Evolutionary conservation across 23 red algal species (phyloP).

Genomic region (Gracilariopsis chorda): DNA sequence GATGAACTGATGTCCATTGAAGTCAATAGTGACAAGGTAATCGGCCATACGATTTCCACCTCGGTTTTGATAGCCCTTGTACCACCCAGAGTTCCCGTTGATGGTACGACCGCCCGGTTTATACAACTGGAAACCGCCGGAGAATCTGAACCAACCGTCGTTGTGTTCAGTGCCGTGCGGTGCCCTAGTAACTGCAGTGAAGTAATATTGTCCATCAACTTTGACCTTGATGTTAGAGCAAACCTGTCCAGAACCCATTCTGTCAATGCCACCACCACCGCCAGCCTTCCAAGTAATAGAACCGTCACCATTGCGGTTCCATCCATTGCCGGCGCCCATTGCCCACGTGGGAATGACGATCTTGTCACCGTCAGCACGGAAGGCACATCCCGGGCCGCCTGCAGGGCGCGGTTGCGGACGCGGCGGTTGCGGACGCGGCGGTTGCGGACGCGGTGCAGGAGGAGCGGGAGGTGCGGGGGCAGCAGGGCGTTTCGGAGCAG

Average conservation of each 20-base stretch:
- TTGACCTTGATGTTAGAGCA: background rate
- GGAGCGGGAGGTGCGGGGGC: background rate
- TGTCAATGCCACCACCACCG: conserved; percentile 14
- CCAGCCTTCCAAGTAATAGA: background rate
- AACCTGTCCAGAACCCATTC: background rate
- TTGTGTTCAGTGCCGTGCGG: conserved; percentile 21
- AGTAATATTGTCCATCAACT: background rate
- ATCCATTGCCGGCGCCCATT: background rate
- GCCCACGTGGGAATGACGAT: conserved; percentile 30
- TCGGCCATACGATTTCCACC: conserved; percentile 33
- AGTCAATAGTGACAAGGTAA: conserved; percentile 49
- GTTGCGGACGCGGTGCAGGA: background rate
- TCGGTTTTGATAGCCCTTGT: conserved; percentile 61
- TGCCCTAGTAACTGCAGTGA: background rate
- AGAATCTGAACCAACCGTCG: conserved; percentile 25
- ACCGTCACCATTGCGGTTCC: background rate
- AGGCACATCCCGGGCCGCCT: background rate
- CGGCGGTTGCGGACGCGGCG: background rate
- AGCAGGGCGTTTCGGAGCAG: background rate
- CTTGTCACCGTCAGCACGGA: background rate
- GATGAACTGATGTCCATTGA: conserved; percentile 51
- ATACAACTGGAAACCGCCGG: conserved; percentile 1
- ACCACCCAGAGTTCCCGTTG: conserved; percentile 23
- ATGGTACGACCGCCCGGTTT: background rate
- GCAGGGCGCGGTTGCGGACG: background rate